Percentiles rank a stretch among this genome's conserved stretches.
Evolutionary conservation across 257 asterid species (phyloP).

Genomic region (Nicotiana obtusifolia): DNA sequence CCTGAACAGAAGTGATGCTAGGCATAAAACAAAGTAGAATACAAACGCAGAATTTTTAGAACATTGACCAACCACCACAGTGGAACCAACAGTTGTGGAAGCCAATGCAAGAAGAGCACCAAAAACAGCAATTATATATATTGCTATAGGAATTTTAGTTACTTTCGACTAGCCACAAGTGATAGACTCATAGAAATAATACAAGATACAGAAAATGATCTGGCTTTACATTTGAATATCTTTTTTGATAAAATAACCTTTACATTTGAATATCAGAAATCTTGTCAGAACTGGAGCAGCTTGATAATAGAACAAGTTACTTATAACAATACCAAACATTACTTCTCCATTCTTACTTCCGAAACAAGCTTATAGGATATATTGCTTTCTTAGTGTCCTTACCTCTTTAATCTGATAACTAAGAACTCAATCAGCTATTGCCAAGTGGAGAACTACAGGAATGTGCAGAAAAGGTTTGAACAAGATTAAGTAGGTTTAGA

Average conservation of each 20-base stretch:
- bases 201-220: not conserved
- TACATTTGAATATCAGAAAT: not conserved
- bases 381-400: not conserved
- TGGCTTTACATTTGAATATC: not conserved
- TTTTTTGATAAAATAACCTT: too few relatives aligned
- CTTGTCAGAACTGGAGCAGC: not conserved
- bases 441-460: not conserved
- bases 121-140: not conserved
- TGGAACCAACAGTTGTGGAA: not conserved
- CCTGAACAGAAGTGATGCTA: not conserved
- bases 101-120: not conserved
- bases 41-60: not conserved
- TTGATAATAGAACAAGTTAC: not conserved
- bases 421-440: not conserved
- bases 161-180: not conserved
- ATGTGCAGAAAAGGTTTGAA: not conserved
- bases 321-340: not conserved
- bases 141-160: not conserved
- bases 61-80: not conserved
- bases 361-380: not conserved
- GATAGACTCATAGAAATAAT: not conserved
- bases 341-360: not conserved
- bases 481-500: conserved; percentile 2
- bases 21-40: not conserved
- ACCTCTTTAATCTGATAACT: not conserved